Evolutionary conservation across 2,329 filamentous ascomycete species (phyloP).

Genomic region (Xylaria multiplex): DNA sequence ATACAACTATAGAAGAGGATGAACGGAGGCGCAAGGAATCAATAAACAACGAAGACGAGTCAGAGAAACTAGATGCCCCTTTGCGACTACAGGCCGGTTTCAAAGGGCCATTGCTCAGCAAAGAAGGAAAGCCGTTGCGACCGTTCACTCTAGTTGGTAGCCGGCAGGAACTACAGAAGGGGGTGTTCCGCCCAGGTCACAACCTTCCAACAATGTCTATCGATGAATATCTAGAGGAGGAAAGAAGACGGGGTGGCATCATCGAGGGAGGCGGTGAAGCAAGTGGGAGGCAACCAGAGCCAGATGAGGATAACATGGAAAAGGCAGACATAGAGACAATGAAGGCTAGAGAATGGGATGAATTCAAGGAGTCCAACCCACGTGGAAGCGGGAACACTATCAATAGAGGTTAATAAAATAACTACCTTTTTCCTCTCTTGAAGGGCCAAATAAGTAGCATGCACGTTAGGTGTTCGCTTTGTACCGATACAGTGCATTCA

Average conservation of each 20-base stretch:
- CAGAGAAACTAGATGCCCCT: constrained; percentile 77
- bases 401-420: constrained; percentile 69
- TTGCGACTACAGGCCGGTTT: constrained; percentile 60
- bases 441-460: neutral
- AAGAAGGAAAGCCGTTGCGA: constrained; percentile 83
- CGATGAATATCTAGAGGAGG: constrained; percentile 96
- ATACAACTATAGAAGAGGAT: constrained; percentile 59
- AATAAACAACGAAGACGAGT: constrained; percentile 63
- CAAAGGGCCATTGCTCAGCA: constrained; percentile 79
- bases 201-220: constrained; percentile 97
- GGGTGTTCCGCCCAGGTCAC: constrained; percentile 90
- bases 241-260: constrained; percentile 83
- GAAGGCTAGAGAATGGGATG: constrained; percentile 95
- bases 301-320: constrained; percentile 91
- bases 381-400: constrained; percentile 85
- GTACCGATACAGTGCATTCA: neutral
- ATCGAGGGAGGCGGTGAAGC: constrained; percentile 89
- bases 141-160: constrained; percentile 88
- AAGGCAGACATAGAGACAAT: constrained; percentile 88
- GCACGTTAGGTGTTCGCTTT: too few relatives aligned
- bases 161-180: constrained; percentile 77
- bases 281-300: constrained; percentile 72
- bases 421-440: neutral
- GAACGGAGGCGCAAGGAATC: constrained; percentile 53
- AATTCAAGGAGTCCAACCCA: constrained; percentile 89